Evolutionary conservation across 352 stramenopile species (phyloP).

Genomic region (Pythium sukuiense): DNA sequence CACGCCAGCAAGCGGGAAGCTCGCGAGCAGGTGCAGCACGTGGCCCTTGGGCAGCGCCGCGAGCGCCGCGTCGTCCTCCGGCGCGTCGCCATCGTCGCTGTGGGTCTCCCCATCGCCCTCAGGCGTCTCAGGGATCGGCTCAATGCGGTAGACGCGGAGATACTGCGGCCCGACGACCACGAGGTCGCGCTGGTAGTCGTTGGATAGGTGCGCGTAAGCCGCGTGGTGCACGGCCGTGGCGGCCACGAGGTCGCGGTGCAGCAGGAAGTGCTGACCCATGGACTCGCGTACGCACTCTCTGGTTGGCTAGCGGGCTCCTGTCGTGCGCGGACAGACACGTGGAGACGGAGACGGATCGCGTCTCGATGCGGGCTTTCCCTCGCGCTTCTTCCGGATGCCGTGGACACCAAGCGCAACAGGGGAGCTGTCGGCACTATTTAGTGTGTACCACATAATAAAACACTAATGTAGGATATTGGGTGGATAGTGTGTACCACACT

Average conservation of each 20-base stretch:
- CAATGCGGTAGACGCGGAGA: conserved; percentile 79
- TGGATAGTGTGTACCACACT: conserved; percentile 5
- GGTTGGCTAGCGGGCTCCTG: not conserved
- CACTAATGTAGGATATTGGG: too few species aligned
- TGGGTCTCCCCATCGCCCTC: not conserved
- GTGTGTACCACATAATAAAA: conserved; percentile 15
- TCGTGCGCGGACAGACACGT: not conserved
- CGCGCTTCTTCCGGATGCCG: not conserved
- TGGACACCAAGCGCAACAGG: not conserved
- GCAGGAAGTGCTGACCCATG: conserved; percentile 86
- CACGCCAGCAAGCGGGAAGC: conserved; percentile 72
- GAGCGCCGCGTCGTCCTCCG: not conserved
- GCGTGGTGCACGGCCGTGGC: conserved; percentile 79
- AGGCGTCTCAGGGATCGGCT: conserved; percentile 42
- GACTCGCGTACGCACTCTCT: not conserved
- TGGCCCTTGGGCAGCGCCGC: conserved; percentile 43
- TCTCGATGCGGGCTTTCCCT: not conserved
- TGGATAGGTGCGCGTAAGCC: conserved; percentile 62
- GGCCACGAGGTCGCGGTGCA: conserved; percentile 78
- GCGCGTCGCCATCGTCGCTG: not conserved
- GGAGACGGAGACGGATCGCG: not conserved
- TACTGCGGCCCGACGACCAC: conserved; percentile 73
- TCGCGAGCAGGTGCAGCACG: conserved; percentile 68
- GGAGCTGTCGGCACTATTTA: not conserved
- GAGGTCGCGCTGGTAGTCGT: conserved; percentile 66